Evolutionary conservation across 2,329 filamentous ascomycete genomes (phyloP).

Genomic region (Trichoderma polysporum): DNA sequence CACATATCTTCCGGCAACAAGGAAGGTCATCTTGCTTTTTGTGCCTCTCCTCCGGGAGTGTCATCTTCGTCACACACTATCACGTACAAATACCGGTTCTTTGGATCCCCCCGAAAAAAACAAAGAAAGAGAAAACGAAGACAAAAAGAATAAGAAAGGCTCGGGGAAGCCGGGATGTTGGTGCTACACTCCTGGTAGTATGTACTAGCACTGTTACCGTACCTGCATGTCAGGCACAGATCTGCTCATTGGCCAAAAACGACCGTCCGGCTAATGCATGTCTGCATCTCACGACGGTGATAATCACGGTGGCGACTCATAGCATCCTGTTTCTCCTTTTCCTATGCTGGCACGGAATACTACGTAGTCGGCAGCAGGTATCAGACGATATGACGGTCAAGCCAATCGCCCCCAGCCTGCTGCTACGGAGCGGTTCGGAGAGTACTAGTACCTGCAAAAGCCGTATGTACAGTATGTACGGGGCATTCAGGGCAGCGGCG

Average conservation of each 20-base stretch:
- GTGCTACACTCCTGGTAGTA: constrained; percentile 6
- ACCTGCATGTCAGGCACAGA: constrained; percentile 12
- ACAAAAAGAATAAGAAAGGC: constrained; percentile 3
- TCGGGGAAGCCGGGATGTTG: constrained; percentile 8
- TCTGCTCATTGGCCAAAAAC: constrained; percentile 13
- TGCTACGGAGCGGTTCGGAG: background rate
- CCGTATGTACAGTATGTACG: background rate
- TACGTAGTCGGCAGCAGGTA: constrained; percentile 1
- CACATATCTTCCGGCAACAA: background rate
- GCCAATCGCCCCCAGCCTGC: background rate
- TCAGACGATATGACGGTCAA: constrained; percentile 10
- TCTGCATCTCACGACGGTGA: constrained; percentile 6
- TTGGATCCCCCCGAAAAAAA: background rate
- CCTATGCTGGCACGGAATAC: background rate
- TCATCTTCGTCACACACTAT: background rate
- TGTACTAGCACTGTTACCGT: background rate
- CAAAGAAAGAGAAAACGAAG: background rate
- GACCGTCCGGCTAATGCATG: constrained; percentile 9
- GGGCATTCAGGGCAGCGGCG: background rate
- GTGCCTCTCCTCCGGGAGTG: background rate
- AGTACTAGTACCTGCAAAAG: background rate
- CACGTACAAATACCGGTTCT: background rate
- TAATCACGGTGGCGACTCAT: constrained; percentile 10
- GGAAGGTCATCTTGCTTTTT: background rate
- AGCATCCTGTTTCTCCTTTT: constrained; percentile 4